phyloP scores from a whole-genome alignment of 176 grass and related monocot genomes.

The Lolium rigidum region DNA sequence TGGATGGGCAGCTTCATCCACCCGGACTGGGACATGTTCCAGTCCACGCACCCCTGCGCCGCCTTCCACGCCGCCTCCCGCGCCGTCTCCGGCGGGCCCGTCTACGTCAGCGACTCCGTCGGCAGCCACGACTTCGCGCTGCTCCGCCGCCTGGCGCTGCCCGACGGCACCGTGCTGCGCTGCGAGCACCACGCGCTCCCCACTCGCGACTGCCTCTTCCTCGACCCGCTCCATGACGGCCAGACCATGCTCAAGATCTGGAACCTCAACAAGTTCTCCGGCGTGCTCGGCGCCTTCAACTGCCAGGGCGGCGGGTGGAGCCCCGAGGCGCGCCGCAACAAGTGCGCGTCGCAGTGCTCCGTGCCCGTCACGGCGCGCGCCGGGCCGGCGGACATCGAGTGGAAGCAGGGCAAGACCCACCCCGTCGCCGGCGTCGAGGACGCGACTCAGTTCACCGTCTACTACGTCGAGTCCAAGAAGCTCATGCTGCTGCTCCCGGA shows the following conservation, averaged over 20 bases:
- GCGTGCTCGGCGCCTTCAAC: slow-evolving; percentile 83
- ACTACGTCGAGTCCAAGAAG: slow-evolving; percentile 49
- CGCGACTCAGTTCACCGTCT: slow-evolving; percentile 64
- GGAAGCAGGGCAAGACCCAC: slow-evolving; percentile 45
- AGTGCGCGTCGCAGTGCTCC: slow-evolving; percentile 58
- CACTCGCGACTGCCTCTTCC: slow-evolving; percentile 76
- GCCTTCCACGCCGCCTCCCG: slow-evolving; percentile 96
- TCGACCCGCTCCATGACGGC: slow-evolving; percentile 75
- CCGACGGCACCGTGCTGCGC: slow-evolving; percentile 77
- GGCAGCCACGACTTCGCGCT: slow-evolving; percentile 78
- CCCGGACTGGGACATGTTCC: slow-evolving; percentile 99
- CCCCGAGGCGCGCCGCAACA: slow-evolving; percentile 73
- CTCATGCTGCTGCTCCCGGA: slow-evolving; percentile 52
- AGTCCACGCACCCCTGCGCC: slow-evolving; percentile 88
- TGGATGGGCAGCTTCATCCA: slow-evolving; percentile 99
- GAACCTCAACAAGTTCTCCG: slow-evolving; percentile 76
- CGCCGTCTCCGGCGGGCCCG: slow-evolving; percentile 83
- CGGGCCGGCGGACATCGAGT: slow-evolving; percentile 75
- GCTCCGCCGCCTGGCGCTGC: slow-evolving; percentile 65
- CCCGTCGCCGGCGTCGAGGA: slow-evolving; percentile 35
- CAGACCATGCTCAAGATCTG: slow-evolving; percentile 91
- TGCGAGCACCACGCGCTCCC: slow-evolving; percentile 84
- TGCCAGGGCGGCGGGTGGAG: slow-evolving; percentile 99
- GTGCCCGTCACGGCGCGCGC: slow-evolving; percentile 51
- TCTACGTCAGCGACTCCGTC: slow-evolving; percentile 87